These are phyloP conservation scores for Candida neerlandica DNA, from an alignment of 1,139 yeast species.

Conservation along the genomic window DNA sequence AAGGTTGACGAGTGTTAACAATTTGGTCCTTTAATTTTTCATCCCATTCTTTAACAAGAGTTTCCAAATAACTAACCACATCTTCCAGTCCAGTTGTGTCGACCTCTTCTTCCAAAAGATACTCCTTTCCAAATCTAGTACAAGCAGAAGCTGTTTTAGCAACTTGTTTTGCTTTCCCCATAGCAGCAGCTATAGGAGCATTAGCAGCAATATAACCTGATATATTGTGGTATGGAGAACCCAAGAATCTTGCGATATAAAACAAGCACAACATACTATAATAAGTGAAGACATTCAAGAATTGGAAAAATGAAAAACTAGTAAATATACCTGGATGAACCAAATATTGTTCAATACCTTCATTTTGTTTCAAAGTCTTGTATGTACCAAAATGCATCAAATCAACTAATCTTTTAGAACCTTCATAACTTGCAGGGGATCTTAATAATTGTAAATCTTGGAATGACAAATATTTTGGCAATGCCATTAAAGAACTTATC, in stretches of 20 bases:
- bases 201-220: constrained; percentile 88
- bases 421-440: constrained; percentile 78
- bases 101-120: constrained; percentile 54
- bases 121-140: constrained; percentile 63
- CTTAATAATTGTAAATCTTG: constrained; percentile 73
- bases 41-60: constrained; percentile 59
- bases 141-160: constrained; percentile 78
- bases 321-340: constrained; percentile 95
- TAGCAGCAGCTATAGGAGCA: constrained; percentile 58
- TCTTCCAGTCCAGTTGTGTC: constrained; percentile 67
- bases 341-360: constrained; percentile 69
- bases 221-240: constrained; percentile 87
- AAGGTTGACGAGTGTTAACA: constrained; percentile 48
- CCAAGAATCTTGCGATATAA: constrained; percentile 78
- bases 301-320: constrained; percentile 77
- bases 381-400: constrained; percentile 75
- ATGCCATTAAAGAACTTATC: constrained; percentile 83
- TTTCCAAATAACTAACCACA: constrained; percentile 61
- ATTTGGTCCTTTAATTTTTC: constrained; percentile 70
- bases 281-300: constrained; percentile 73
- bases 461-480: constrained; percentile 67
- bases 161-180: constrained; percentile 46
- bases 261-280: constrained; percentile 85
- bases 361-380: constrained; percentile 41
- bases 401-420: constrained; percentile 87